Percentiles rank a stretch among this genome's conserved stretches.
Conservation (phyloP, 75 land plant genomes). For the Picea glauca region DNA sequence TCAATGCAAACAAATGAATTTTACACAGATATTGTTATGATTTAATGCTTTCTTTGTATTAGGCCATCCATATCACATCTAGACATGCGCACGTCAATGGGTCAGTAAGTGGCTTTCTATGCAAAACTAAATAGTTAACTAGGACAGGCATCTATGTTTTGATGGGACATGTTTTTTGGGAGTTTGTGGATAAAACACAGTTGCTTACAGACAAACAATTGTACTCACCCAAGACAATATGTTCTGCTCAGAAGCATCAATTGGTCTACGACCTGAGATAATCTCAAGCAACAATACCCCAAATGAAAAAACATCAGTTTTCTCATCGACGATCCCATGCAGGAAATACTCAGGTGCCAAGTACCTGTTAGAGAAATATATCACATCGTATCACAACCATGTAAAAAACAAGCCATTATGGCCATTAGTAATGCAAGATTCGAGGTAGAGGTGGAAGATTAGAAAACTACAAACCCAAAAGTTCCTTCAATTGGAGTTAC, state of each 20-base stretch:
- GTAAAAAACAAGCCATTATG: not conserved
- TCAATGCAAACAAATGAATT: not conserved
- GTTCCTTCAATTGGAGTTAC: slow-evolving; percentile 90
- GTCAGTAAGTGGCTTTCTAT: not conserved
- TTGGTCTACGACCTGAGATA: slow-evolving; percentile 69
- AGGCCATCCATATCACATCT: not conserved
- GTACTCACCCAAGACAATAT: slow-evolving; percentile 69
- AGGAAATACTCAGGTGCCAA: slow-evolving; percentile 93
- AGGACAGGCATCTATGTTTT: not conserved
- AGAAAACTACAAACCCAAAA: slow-evolving; percentile 51
- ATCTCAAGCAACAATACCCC: slow-evolving; percentile 90
- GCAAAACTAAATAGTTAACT: not conserved
- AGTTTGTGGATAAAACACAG: not conserved
- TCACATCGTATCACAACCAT: not conserved
- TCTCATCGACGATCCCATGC: slow-evolving; percentile 94
- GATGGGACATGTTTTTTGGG: no score
- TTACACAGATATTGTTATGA: not conserved
- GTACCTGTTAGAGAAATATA: slow-evolving; percentile 37
- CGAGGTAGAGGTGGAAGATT: not conserved
- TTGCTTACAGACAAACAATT: not conserved
- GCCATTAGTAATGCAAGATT: not conserved
- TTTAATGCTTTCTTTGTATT: not conserved
- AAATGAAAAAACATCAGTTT: slow-evolving; percentile 86
- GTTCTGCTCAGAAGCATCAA: slow-evolving; percentile 61
- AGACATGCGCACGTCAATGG: not conserved